Conservation (phyloP, 2,329 filamentous ascomycete species). For the Colletotrichum ledebouriae region DNA sequence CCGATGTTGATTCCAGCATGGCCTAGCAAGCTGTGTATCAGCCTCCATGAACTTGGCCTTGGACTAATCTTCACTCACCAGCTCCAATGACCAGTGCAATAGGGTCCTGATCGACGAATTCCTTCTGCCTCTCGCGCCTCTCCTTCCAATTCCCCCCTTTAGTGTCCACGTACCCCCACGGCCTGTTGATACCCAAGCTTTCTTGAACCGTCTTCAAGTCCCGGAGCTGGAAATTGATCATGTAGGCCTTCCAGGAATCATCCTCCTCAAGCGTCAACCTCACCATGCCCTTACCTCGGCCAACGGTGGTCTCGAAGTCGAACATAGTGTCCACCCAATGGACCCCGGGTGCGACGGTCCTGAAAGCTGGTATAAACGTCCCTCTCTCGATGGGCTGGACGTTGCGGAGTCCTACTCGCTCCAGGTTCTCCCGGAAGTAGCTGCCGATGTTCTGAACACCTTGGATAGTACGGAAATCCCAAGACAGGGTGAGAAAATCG, state of each 20-base stretch:
- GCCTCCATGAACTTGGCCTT: neutral
- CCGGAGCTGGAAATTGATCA: constrained; percentile 71
- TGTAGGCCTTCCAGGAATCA: constrained; percentile 71
- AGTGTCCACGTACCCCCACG: constrained; percentile 67
- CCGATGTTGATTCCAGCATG: constrained; percentile 71
- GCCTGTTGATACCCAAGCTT: constrained; percentile 58
- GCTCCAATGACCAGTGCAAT: constrained; percentile 67
- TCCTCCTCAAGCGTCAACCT: constrained; percentile 37
- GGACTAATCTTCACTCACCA: constrained; percentile 56
- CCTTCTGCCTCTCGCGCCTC: constrained; percentile 59
- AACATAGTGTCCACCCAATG: constrained; percentile 43
- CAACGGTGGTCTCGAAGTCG: constrained; percentile 40
- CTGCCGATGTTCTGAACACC: constrained; percentile 15
- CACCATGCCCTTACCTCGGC: constrained; percentile 42
- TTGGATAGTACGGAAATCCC: constrained; percentile 60
- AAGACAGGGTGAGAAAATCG: constrained; percentile 69
- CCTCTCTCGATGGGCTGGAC: constrained; percentile 17
- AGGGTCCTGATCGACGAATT: constrained; percentile 66
- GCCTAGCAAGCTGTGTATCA: constrained; percentile 52
- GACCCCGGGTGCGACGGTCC: constrained; percentile 32
- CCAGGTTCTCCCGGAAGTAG: constrained; percentile 28
- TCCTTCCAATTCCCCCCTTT: constrained; percentile 73
- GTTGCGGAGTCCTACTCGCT: constrained; percentile 10
- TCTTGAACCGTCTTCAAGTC: constrained; percentile 69
- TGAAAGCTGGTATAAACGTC: constrained; percentile 26